A percentile compares a stretch with the other conserved stretches of the same genome.
These are phyloP conservation scores for Candida saitoana DNA, from an alignment of 805 yeast species.

Conservation along the genomic window DNA sequence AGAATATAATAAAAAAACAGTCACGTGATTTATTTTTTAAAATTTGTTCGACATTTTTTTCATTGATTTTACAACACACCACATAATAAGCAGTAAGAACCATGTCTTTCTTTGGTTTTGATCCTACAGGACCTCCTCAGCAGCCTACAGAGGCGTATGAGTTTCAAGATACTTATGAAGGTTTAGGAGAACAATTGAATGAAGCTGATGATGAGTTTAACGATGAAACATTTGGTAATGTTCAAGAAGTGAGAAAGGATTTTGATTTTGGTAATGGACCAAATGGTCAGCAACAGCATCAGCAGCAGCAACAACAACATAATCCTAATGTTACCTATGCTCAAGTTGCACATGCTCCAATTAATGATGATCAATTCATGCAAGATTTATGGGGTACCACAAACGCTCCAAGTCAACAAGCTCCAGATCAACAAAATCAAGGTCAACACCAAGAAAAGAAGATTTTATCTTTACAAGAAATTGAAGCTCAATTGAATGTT, in stretches of 20 bases:
- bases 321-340: slow-evolving; percentile 33
- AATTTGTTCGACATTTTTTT: neutral
- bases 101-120: slow-evolving; percentile 70
- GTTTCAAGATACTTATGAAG: slow-evolving; percentile 82
- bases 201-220: slow-evolving; percentile 78
- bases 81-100: neutral
- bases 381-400: slow-evolving; percentile 42
- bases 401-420: slow-evolving; percentile 27
- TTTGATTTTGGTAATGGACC: slow-evolving; percentile 50
- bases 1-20: too few relatives aligned
- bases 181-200: slow-evolving; percentile 60
- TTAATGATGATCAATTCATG: slow-evolving; percentile 44
- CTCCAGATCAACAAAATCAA: slow-evolving; percentile 18
- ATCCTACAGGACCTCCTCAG: slow-evolving; percentile 40
- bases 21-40: neutral
- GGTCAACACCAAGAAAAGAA: slow-evolving; percentile 32
- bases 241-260: slow-evolving; percentile 52
- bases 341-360: slow-evolving; percentile 33
- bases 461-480: slow-evolving; percentile 72
- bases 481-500: slow-evolving; percentile 71
- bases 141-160: slow-evolving; percentile 44
- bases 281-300: slow-evolving; percentile 9
- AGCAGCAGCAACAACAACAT: slow-evolving; percentile 8
- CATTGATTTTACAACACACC: too few relatives aligned
- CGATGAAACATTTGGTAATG: slow-evolving; percentile 71